Evolutionary conservation across 768 basidiomycete species (phyloP).

Genomic region (Lentinula guzmanii): DNA sequence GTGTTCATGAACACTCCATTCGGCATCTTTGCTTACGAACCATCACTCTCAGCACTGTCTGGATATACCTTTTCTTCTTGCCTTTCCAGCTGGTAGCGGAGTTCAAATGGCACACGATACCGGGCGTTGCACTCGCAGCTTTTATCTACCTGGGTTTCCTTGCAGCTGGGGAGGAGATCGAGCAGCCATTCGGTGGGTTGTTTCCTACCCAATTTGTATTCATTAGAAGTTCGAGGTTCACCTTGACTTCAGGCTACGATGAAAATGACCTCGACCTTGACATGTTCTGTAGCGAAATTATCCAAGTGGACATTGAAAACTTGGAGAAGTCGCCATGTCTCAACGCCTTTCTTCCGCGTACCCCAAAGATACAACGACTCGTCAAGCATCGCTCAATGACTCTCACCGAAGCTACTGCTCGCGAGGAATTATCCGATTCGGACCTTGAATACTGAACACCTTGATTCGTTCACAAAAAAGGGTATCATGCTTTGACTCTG

Average conservation of each 20-base stretch:
- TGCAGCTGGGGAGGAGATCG: slow-evolving; percentile 66
- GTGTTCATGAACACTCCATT: neutral
- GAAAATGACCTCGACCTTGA: slow-evolving; percentile 40
- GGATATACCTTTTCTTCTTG: slow-evolving; percentile 71
- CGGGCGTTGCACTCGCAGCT: slow-evolving; percentile 57
- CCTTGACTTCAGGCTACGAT: neutral
- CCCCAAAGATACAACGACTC: neutral
- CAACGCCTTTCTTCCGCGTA: slow-evolving; percentile 19
- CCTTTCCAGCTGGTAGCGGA: slow-evolving; percentile 67
- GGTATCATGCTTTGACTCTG: neutral
- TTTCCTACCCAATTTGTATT: neutral
- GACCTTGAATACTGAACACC: neutral
- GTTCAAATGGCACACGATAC: slow-evolving; percentile 61
- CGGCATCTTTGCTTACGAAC: neutral
- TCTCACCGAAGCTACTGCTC: slow-evolving; percentile 3
- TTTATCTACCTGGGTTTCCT: slow-evolving; percentile 77
- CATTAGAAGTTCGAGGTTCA: neutral
- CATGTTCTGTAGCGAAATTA: slow-evolving; percentile 31
- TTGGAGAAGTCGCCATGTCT: slow-evolving; percentile 24
- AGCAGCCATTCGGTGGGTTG: slow-evolving; percentile 57
- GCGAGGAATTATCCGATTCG: neutral
- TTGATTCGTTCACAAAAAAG: neutral
- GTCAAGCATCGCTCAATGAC: slow-evolving; percentile 7
- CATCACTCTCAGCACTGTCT: slow-evolving; percentile 41
- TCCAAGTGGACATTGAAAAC: slow-evolving; percentile 29